phyloP scores from a whole-genome alignment of 495 filamentous ascomycete species.

The Sordaria brevicollis region DNA sequence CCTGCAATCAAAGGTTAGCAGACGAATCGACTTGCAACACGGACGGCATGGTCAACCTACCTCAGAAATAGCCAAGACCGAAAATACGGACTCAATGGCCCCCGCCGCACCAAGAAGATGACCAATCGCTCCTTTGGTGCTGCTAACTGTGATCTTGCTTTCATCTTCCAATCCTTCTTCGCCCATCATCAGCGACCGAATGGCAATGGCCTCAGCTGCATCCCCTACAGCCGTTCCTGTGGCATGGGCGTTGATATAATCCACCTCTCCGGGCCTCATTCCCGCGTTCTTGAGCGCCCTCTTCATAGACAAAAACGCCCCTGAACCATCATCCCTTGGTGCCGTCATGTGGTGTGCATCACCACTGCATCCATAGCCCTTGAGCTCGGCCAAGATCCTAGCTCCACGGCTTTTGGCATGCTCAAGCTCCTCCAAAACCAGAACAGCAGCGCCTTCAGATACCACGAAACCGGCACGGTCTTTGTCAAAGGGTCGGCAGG shows the following conservation, averaged over 20 bases:
- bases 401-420: conserved; percentile 75
- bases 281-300: conserved; percentile 65
- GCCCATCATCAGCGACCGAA: conserved; percentile 66
- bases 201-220: conserved; percentile 76
- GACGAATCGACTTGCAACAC: background rate
- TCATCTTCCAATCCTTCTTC: conserved; percentile 53
- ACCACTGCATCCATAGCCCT: conserved; percentile 76
- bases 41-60: conserved; percentile 41
- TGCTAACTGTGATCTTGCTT: conserved; percentile 68
- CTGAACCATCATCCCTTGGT: conserved; percentile 68
- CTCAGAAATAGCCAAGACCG: conserved; percentile 64
- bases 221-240: conserved; percentile 82
- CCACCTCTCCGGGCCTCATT: conserved; percentile 57
- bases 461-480: conserved; percentile 81
- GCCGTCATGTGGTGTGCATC: conserved; percentile 93
- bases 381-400: conserved; percentile 78
- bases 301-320: conserved; percentile 77
- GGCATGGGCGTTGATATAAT: conserved; percentile 94
- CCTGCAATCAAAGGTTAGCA: conserved; percentile 38
- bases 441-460: conserved; percentile 78
- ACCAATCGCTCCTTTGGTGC: conserved; percentile 87
- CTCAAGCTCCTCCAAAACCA: conserved; percentile 82
- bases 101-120: conserved; percentile 89
- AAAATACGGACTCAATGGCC: conserved; percentile 78
- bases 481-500: conserved; percentile 84